phyloP scores from a whole-genome alignment of 768 basidiomycete genomes.

The Tephrocybe sp. region DNA sequence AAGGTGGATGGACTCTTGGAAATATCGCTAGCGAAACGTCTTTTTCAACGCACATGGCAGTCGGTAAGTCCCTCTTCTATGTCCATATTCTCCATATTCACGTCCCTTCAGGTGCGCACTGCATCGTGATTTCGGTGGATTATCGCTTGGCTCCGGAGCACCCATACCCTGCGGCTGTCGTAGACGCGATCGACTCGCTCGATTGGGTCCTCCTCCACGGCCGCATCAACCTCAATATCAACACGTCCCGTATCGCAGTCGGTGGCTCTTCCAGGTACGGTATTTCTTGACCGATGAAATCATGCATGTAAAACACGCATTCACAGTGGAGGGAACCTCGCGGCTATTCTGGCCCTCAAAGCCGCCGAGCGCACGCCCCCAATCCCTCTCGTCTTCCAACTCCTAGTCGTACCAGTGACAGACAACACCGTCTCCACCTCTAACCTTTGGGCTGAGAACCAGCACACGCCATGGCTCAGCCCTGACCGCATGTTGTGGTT shows the following conservation, averaged over 20 bases:
- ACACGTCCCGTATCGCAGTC: constrained; percentile 58
- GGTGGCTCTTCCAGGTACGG: constrained; percentile 72
- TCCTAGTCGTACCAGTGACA: constrained; percentile 70
- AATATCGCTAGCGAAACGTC: constrained; percentile 59
- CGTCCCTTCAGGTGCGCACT: constrained; percentile 46
- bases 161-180: constrained; percentile 69
- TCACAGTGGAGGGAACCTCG: constrained; percentile 67
- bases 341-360: constrained; percentile 64
- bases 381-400: constrained; percentile 57
- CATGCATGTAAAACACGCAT: no score
- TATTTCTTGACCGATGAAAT: background rate
- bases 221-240: constrained; percentile 41
- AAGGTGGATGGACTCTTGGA: constrained; percentile 80
- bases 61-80: constrained; percentile 37
- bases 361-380: constrained; percentile 47
- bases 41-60: constrained; percentile 62
- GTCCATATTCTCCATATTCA: background rate
- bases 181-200: constrained; percentile 68
- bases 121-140: constrained; percentile 65
- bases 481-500: constrained; percentile 77
- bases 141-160: constrained; percentile 74
- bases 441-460: constrained; percentile 56
- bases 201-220: constrained; percentile 60
- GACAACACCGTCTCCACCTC: constrained; percentile 64
- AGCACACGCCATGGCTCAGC: constrained; percentile 56